These are phyloP conservation scores for Antitrichia curtipendula DNA, from an alignment of 225 moss, liverwort and hornwort genomes.

Conservation along the genomic window DNA sequence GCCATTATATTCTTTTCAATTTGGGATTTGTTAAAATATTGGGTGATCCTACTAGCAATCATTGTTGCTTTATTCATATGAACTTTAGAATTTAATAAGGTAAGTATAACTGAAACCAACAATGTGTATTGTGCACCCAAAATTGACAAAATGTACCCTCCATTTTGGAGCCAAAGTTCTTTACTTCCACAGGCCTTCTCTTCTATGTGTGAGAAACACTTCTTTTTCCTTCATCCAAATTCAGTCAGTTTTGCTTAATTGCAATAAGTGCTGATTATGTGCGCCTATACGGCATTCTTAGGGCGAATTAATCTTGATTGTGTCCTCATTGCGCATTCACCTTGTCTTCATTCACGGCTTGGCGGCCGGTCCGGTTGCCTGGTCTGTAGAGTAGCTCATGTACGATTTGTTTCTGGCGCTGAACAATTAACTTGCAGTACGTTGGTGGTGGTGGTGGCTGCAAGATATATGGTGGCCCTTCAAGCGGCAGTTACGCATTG, in stretches of 20 bases:
- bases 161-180: not conserved
- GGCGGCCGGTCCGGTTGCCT: not conserved
- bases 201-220: not conserved
- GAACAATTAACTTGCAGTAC: not conserved
- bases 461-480: not conserved
- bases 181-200: not conserved
- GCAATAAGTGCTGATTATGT: not conserved
- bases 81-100: not conserved
- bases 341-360: not conserved
- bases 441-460: not conserved
- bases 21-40: too few relatives aligned
- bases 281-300: not conserved
- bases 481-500: not conserved
- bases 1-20: too few relatives aligned
- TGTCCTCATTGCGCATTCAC: not conserved
- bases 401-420: not conserved
- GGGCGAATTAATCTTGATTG: not conserved
- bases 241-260: not conserved
- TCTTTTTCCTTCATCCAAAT: not conserved
- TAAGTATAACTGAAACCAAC: not conserved
- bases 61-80: not conserved
- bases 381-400: not conserved
- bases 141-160: not conserved
- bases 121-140: not conserved
- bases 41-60: not conserved